Percentiles rank a stretch among this genome's conserved stretches.
These are phyloP conservation scores for Pythium brachiatum DNA, from an alignment of 352 stramenopile genomes.

Conservation along the genomic window DNA sequence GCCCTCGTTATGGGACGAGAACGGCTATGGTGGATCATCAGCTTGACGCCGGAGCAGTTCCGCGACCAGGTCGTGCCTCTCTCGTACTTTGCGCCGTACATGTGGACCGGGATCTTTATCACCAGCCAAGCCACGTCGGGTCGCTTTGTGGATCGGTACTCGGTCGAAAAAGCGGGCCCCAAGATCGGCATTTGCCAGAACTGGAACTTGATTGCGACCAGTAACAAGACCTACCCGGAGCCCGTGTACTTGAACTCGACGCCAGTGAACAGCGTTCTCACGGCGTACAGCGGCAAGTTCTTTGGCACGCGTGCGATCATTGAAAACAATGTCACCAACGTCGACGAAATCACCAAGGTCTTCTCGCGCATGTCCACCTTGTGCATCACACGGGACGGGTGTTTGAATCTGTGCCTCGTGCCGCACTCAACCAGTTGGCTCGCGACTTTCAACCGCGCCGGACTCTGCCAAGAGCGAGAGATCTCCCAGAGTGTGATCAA, in stretches of 20 bases:
- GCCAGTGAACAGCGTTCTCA: conserved; percentile 8
- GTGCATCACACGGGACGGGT: conserved; percentile 18
- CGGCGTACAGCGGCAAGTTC: conserved; percentile 5
- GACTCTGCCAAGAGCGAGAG: conserved; percentile 4
- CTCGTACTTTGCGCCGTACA: conserved; percentile 9
- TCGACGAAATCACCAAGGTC: neutral
- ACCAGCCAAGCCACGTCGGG: conserved; percentile 9
- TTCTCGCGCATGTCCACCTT: conserved; percentile 4
- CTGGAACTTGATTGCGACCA: conserved; percentile 6
- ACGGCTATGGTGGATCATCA: conserved; percentile 17
- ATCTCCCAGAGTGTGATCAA: conserved; percentile 8
- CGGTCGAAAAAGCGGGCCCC: neutral
- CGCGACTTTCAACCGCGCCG: conserved; percentile 7
- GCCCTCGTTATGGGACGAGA: conserved; percentile 20
- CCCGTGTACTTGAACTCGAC: conserved; percentile 5
- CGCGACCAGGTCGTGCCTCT: neutral
- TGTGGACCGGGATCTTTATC: conserved; percentile 13
- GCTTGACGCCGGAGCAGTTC: conserved; percentile 10
- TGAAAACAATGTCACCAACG: conserved; percentile 9
- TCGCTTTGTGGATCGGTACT: conserved; percentile 13
- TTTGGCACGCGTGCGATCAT: conserved; percentile 4
- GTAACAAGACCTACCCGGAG: neutral
- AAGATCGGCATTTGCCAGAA: conserved; percentile 16
- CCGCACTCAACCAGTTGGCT: neutral
- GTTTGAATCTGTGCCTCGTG: neutral